Evolutionary conservation across 2,329 filamentous ascomycete genomes (phyloP), one percentile per base, ranked within the genome.

Genomic region (Neobulgaria alba): DNA sequence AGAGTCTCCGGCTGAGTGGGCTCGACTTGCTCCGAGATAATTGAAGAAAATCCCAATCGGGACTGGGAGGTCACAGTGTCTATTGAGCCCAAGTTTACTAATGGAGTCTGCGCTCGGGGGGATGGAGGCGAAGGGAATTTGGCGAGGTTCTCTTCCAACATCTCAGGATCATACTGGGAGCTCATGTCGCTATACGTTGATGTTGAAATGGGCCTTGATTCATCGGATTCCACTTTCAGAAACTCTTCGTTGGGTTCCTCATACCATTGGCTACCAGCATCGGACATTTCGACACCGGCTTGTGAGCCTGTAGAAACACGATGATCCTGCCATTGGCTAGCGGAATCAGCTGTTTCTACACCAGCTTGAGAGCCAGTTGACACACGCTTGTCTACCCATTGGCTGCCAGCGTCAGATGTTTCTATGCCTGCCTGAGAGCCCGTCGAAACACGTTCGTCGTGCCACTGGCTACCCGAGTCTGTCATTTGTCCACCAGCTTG

Each of bases 61-160:
- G 30, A 18, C 26, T 45, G 18, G 29, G 39, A n/a, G n/a, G n/a
- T n/a, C n/a, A n/a, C 29, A 16, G 40, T 33, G 16, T 49, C 47
- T 3, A 50, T 17, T 21, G 35, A 35, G 3, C 42, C 44, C 29
- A 55, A 36, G 26, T 39, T 49, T 5, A 48, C 39, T 48, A 52
- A 48, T 9, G 56, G 52, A 26, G 53, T 53, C 20, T 55, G 43
- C 39, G 29, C 63, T 55, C 8, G 30, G 15, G 66, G 65, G 0
- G 63, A 62, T 1, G 73, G 73, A 3, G 74, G 73, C 10, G 69
- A 64, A 2, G 73, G 72, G 61, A 77, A 76, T 48, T 68, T 66
- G 12, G 68, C 66, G 36, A 78, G 60, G 50, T 69, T 73, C 42
- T 69, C 65, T 14, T 67, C 68, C 56, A 76, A 65, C 17, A 54